Conservation (phyloP, 164 flowering plant genomes). For the Euptelea pleiosperma region DNA sequence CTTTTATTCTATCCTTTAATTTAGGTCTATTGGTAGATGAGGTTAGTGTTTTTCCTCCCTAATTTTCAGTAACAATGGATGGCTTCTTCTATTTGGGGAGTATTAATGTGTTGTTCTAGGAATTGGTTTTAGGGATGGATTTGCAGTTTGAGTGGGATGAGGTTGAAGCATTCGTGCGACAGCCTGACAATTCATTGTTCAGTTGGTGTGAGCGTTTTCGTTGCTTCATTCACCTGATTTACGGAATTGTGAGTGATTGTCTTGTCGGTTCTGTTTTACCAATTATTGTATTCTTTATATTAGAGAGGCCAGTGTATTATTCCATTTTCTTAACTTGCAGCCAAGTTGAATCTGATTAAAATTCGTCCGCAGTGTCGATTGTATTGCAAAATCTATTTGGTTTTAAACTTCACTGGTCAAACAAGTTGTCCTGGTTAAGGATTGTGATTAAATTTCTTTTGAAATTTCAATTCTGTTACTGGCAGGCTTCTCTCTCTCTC, state of each 20-base stretch:
- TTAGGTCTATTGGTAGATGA: not conserved
- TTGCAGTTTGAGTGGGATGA: constrained; percentile 86
- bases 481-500: too few relatives aligned
- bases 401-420: not conserved
- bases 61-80: not conserved
- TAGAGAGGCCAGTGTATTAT: not conserved
- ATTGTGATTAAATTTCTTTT: too few relatives aligned
- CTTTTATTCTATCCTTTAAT: not conserved
- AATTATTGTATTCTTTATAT: not conserved
- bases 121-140: constrained; percentile 69
- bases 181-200: constrained; percentile 88
- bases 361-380: too few relatives aligned
- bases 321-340: too few relatives aligned
- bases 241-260: constrained; percentile 68
- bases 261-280: not conserved
- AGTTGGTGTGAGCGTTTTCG: constrained; percentile 90
- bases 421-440: too few relatives aligned
- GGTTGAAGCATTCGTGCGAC: constrained; percentile 72
- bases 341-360: too few relatives aligned
- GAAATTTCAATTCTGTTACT: too few relatives aligned
- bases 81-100: not conserved
- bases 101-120: not conserved
- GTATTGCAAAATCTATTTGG: constrained; percentile 4
- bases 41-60: not conserved
- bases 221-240: constrained; percentile 68